Percentiles rank a stretch among this genome's conserved stretches.
Conservation (phyloP, 106 monocot species). For the Dendrobium chrysotoxum region DNA sequence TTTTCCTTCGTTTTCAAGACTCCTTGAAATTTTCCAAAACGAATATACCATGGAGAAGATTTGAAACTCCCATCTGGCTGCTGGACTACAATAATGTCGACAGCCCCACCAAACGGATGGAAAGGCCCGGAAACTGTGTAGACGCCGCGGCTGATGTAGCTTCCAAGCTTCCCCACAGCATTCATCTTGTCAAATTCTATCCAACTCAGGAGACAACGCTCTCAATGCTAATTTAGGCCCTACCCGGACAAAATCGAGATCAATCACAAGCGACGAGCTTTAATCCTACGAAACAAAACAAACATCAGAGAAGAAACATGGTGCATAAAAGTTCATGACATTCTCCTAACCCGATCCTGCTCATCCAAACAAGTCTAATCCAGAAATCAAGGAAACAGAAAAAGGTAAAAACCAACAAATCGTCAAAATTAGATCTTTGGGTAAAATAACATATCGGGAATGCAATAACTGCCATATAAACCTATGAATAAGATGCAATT, state of each 20-base stretch:
- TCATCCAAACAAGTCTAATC: not conserved
- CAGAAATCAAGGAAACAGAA: not conserved
- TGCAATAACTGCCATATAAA: not conserved
- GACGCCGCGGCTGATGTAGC: constrained; percentile 53
- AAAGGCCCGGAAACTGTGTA: constrained; percentile 81
- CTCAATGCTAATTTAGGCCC: not conserved
- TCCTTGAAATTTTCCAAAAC: constrained; percentile 88
- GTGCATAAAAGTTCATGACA: not conserved
- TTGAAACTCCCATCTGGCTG: constrained; percentile 88
- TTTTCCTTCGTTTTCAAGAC: constrained; percentile 80
- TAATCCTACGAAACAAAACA: not conserved
- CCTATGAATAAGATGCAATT: not conserved
- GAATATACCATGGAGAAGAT: constrained; percentile 85
- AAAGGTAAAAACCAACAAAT: not conserved
- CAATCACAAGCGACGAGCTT: not conserved
- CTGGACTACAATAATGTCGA: constrained; percentile 81
- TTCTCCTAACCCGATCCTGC: not conserved
- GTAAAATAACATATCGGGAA: not conserved
- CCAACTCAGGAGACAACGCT: not conserved
- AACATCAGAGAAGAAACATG: not conserved
- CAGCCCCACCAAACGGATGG: constrained; percentile 88
- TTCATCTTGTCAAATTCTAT: constrained; percentile 43
- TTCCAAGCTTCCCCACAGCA: constrained; percentile 57
- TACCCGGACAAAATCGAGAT: not conserved
- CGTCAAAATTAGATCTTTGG: not conserved